Evolutionary conservation across 2,329 filamentous ascomycete genomes (phyloP).

Genomic region (Scorias spongiosa): DNA sequence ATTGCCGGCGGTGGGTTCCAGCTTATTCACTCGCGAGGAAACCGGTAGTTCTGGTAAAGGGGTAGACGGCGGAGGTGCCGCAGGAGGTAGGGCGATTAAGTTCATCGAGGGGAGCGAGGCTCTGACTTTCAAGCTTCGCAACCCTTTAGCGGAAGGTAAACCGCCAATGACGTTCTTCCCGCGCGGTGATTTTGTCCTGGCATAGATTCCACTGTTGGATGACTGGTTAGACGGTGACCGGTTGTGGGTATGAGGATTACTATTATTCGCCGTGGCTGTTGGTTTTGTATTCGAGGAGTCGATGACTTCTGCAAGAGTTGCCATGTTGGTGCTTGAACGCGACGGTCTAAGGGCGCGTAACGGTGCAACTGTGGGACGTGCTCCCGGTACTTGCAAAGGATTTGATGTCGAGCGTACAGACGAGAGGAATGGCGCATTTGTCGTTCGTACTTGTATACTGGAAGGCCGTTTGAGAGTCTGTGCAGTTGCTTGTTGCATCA

Average conservation of each 20-base stretch:
- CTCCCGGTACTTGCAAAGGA: slow-evolving; percentile 10
- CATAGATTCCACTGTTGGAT: no score
- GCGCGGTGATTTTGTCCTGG: no score
- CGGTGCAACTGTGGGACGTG: slow-evolving; percentile 11
- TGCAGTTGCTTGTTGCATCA: slow-evolving; percentile 1
- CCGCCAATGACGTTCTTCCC: background rate
- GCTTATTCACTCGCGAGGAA: background rate
- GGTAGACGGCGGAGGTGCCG: background rate
- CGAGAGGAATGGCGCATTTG: slow-evolving; percentile 28
- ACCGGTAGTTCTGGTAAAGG: background rate
- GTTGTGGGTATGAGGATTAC: no score
- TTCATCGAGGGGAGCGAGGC: background rate
- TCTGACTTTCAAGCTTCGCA: background rate
- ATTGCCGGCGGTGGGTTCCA: background rate
- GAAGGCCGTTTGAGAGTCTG: slow-evolving; percentile 23
- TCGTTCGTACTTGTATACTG: slow-evolving; percentile 29
- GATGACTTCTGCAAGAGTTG: slow-evolving; percentile 1
- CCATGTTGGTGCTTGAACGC: slow-evolving; percentile 8
- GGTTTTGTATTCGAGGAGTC: background rate
- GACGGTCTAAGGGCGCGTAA: slow-evolving; percentile 17
- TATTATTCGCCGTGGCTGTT: no score
- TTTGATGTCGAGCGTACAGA: slow-evolving; percentile 17
- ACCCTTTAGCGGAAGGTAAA: background rate
- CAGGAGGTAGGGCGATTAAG: background rate
- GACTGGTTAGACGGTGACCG: no score